A percentile compares a stretch with the other conserved stretches of the same genome.
Conservation (phyloP, 139 green algal species). For the Chlamydomonas schloesseri region DNA sequence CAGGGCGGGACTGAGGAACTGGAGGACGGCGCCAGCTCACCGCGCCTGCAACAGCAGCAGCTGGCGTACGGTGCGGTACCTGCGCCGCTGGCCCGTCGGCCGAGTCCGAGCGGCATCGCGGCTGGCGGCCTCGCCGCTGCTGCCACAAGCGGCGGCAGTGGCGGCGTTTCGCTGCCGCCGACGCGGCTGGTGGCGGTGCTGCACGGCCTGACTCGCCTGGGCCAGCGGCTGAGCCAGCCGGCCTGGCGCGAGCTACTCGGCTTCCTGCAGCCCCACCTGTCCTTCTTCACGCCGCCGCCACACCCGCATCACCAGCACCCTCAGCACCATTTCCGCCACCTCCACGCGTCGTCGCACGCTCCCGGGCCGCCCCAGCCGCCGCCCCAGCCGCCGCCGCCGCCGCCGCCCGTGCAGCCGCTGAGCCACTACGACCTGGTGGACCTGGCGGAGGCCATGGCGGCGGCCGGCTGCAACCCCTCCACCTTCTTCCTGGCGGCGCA, state of each 20-base stretch:
- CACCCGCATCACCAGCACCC: too few species aligned
- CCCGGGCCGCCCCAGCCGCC: background rate
- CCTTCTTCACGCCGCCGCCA: background rate
- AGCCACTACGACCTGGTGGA: slow-evolving; percentile 38
- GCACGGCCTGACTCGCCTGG: slow-evolving; percentile 18
- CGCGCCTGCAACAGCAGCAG: too few species aligned
- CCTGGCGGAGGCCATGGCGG: background rate
- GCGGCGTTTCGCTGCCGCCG: background rate
- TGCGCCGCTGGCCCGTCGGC: too few species aligned
- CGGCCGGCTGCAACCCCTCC: slow-evolving; percentile 32
- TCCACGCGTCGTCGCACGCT: background rate
- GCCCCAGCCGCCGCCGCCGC: background rate
- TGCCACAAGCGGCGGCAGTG: too few species aligned
- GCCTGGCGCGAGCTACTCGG: slow-evolving; percentile 6
- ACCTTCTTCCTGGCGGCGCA: slow-evolving; percentile 11
- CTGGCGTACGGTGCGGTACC: too few species aligned
- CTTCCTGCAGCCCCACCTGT: slow-evolving; percentile 25
- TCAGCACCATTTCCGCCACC: background rate
- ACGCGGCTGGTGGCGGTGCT: slow-evolving; percentile 28
- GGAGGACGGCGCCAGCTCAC: too few species aligned
- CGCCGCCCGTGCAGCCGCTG: background rate
- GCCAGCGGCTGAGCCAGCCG: slow-evolving; percentile 21
- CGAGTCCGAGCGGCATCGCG: too few species aligned
- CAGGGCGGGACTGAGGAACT: too few species aligned
- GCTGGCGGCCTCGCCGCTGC: too few species aligned